Conservation (phyloP, 1,284 basidiomycete species). For the Malassezia yamatoensis region DNA sequence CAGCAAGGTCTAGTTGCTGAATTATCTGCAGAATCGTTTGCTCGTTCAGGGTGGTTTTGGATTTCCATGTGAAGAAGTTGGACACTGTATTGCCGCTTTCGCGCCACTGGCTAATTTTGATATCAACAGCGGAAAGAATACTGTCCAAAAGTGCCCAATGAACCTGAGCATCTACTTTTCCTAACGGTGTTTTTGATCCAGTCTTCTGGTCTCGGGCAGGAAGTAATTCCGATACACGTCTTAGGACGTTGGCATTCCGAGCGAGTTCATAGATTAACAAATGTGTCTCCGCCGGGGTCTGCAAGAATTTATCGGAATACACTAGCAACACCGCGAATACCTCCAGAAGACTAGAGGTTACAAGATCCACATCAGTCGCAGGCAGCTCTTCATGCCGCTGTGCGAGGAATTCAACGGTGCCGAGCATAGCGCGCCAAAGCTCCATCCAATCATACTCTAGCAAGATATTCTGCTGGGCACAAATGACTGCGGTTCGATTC, state of each 20-base stretch:
- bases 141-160: slow-evolving; percentile 22
- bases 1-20: slow-evolving; percentile 24
- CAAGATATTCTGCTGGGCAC: slow-evolving; percentile 24
- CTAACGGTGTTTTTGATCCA: background rate
- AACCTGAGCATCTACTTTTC: slow-evolving; percentile 2
- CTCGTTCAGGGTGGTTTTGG: slow-evolving; percentile 20
- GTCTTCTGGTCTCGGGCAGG: background rate
- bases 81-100: background rate
- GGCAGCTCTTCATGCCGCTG: slow-evolving; percentile 22
- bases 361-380: slow-evolving; percentile 14
- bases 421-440: slow-evolving; percentile 30
- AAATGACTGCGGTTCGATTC: slow-evolving; percentile 24
- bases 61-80: slow-evolving; percentile 11
- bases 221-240: slow-evolving; percentile 8
- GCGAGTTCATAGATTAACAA: slow-evolving; percentile 35
- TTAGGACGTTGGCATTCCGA: slow-evolving; percentile 20
- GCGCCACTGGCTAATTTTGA: slow-evolving; percentile 22
- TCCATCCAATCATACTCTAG: slow-evolving; percentile 38
- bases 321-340: slow-evolving; percentile 27
- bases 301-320: slow-evolving; percentile 25
- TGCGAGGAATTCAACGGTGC: slow-evolving; percentile 23
- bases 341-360: slow-evolving; percentile 25
- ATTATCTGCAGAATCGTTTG: slow-evolving; percentile 23
- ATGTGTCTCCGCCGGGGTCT: slow-evolving; percentile 25
- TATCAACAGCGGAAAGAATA: slow-evolving; percentile 25